Conservation (phyloP, 169 alveolate genomes). For the Babesia ovata region DNA sequence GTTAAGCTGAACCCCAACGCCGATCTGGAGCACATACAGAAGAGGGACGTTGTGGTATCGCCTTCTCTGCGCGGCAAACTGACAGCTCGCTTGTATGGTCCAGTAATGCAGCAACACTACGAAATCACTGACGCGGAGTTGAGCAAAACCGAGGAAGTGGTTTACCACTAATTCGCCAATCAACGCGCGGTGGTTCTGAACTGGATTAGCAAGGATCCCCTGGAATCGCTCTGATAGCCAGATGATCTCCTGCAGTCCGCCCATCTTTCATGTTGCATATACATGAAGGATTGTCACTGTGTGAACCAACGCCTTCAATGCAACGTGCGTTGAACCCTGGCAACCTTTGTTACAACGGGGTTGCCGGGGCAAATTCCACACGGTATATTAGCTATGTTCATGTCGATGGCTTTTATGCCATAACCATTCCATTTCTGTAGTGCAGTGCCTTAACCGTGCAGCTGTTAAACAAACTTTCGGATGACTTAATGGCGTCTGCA, state of each 20-base stretch:
- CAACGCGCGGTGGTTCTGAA: neutral
- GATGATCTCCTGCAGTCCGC: conserved; percentile 41
- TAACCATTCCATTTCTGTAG: too few species aligned
- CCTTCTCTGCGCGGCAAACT: conserved; percentile 1
- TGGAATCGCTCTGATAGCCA: conserved; percentile 42
- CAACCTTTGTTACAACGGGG: neutral
- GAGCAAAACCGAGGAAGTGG: conserved; percentile 6
- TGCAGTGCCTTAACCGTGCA: too few species aligned
- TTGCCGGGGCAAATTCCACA: neutral
- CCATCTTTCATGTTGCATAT: conserved; percentile 40
- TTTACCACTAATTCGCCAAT: neutral
- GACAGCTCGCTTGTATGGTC: conserved; percentile 18
- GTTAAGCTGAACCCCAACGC: conserved; percentile 29
- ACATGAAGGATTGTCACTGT: neutral
- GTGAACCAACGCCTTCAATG: conserved; percentile 31
- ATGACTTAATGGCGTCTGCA: too few species aligned
- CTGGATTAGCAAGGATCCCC: conserved; percentile 16
- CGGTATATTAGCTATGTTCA: neutral
- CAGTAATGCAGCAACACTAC: conserved; percentile 1
- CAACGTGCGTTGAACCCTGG: conserved; percentile 14
- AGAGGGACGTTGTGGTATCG: conserved; percentile 1
- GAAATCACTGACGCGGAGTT: conserved; percentile 7
- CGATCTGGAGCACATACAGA: conserved; percentile 5
- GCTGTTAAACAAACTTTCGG: too few species aligned
- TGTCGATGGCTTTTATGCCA: neutral